A percentile compares a stretch with the other conserved stretches of the same genome.
phyloP scores from a whole-genome alignment of 1,139 yeast genomes.

The Arxiozyma bovina region DNA sequence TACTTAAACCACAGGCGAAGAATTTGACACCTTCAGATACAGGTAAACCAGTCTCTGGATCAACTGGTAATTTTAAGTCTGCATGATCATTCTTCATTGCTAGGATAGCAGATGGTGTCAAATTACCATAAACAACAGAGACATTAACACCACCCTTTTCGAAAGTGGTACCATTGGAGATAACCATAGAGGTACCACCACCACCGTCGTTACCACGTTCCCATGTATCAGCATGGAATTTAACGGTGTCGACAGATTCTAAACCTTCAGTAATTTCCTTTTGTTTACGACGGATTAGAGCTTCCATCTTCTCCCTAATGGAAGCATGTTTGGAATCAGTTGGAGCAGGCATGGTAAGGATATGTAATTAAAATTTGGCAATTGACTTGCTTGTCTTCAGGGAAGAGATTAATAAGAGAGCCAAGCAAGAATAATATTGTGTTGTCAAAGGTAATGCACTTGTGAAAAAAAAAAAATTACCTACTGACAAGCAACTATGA shows the following conservation, averaged over 20 bases:
- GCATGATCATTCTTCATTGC: slow-evolving; percentile 87
- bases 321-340: slow-evolving; percentile 27
- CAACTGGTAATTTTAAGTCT: slow-evolving; percentile 49
- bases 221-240: slow-evolving; percentile 77
- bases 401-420: background rate
- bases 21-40: slow-evolving; percentile 40
- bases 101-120: slow-evolving; percentile 79
- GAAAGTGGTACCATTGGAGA: slow-evolving; percentile 79
- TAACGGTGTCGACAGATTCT: slow-evolving; percentile 46
- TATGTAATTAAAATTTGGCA: background rate
- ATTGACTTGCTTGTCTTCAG: background rate
- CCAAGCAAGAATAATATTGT: no score
- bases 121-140: slow-evolving; percentile 74
- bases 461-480: no score
- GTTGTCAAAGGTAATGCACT: no score
- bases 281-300: slow-evolving; percentile 71
- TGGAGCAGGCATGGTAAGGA: slow-evolving; percentile 26
- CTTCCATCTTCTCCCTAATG: slow-evolving; percentile 71
- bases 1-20: slow-evolving; percentile 85
- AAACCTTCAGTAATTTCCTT: slow-evolving; percentile 67
- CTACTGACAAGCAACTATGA: no score
- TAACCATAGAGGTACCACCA: slow-evolving; percentile 85
- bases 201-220: slow-evolving; percentile 75
- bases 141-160: slow-evolving; percentile 96
- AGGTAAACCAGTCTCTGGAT: slow-evolving; percentile 34